These are phyloP conservation scores for Aspergillus cejpii DNA, from an alignment of 2,329 filamentous ascomycete genomes.

Conservation along the genomic window DNA sequence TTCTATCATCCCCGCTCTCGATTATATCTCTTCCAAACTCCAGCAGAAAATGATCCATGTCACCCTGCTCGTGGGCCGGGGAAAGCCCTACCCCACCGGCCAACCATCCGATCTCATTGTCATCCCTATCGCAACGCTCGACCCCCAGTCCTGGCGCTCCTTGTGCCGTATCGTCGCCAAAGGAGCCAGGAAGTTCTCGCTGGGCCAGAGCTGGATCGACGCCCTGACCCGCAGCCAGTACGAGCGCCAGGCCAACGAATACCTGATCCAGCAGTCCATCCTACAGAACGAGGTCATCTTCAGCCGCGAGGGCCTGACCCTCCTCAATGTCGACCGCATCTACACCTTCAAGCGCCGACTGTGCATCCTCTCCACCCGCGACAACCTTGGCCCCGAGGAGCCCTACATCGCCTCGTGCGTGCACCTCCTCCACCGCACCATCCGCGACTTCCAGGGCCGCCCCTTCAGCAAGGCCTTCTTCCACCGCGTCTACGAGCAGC, in stretches of 20 bases:
- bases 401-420: constrained; percentile 37
- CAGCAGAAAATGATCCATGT: constrained; percentile 36
- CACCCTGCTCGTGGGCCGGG: constrained; percentile 37
- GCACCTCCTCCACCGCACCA: constrained; percentile 36
- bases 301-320: constrained; percentile 40
- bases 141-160: constrained; percentile 25
- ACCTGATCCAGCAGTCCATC: constrained; percentile 40
- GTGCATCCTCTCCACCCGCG: constrained; percentile 31
- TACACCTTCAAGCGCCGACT: constrained; percentile 42
- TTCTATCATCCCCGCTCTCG: constrained; percentile 35
- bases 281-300: constrained; percentile 42
- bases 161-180: constrained; percentile 34
- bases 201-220: constrained; percentile 36
- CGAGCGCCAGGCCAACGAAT: constrained; percentile 34
- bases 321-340: constrained; percentile 42
- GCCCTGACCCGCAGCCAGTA: constrained; percentile 33
- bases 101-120: constrained; percentile 35
- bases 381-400: constrained; percentile 26
- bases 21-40: constrained; percentile 39
- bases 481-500: constrained; percentile 39
- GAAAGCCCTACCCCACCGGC: constrained; percentile 36
- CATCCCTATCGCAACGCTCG: constrained; percentile 33
- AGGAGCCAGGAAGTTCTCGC: constrained; percentile 33
- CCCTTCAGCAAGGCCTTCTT: constrained; percentile 42
- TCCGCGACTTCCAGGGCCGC: constrained; percentile 37